Conservation (phyloP, 2,329 filamentous ascomycete species). For the Saccharata proteae region DNA sequence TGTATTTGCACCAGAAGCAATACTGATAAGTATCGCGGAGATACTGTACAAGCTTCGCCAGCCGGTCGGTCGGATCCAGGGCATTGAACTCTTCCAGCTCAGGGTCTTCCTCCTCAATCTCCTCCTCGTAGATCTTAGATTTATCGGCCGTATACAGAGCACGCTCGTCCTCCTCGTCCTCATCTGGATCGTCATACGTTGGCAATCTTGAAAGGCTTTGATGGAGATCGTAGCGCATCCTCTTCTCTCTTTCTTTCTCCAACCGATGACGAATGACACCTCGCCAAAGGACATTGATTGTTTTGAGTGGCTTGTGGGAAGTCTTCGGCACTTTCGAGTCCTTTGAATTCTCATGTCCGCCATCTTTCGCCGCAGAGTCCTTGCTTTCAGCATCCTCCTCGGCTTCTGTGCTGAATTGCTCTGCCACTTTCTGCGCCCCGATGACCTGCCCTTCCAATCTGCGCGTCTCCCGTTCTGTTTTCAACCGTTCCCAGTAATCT, state of each 20-base stretch:
- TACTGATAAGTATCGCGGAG: conserved; percentile 63
- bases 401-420: conserved; percentile 56
- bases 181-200: conserved; percentile 54
- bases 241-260: conserved; percentile 54
- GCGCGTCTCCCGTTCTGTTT: conserved; percentile 22
- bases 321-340: conserved; percentile 11
- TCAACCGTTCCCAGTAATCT: conserved; percentile 23
- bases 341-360: no score
- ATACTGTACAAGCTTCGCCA: conserved; percentile 54
- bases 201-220: conserved; percentile 52
- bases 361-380: conserved; percentile 15
- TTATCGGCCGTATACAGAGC: conserved; percentile 51
- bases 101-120: conserved; percentile 64
- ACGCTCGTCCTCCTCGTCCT: conserved; percentile 59
- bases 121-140: conserved; percentile 47
- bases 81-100: conserved; percentile 73
- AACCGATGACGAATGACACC: conserved; percentile 58
- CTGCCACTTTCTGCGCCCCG: conserved; percentile 72
- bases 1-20: conserved; percentile 93
- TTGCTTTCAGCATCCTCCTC: conserved; percentile 16
- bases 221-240: conserved; percentile 54
- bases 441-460: conserved; percentile 53
- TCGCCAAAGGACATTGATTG: conserved; percentile 69
- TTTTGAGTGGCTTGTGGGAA: conserved; percentile 42
- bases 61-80: conserved; percentile 51